These are phyloP conservation scores for Allomyces arbusculus DNA, from an alignment of 192 early-diverging fungal genomes.

Conservation along the genomic window DNA sequence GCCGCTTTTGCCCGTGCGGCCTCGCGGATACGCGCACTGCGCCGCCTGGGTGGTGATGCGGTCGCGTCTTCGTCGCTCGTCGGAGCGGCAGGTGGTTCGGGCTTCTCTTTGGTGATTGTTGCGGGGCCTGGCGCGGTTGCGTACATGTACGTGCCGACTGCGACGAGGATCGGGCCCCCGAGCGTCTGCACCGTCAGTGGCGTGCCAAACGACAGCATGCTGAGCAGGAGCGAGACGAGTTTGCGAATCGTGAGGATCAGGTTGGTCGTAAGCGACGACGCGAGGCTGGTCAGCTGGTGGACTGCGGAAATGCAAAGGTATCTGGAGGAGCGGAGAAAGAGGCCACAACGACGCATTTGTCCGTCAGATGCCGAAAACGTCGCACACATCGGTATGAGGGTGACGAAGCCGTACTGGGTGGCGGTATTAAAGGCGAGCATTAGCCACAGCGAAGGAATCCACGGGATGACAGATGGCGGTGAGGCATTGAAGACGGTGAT, in stretches of 20 bases:
- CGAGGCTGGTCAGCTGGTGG: slow-evolving; percentile 52
- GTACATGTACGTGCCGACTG: slow-evolving; percentile 63
- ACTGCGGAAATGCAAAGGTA: slow-evolving; percentile 77
- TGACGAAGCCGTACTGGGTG: slow-evolving; percentile 43
- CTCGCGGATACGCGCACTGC: too few species aligned
- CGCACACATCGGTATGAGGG: neutral
- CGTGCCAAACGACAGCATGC: slow-evolving; percentile 60
- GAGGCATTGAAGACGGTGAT: slow-evolving; percentile 34
- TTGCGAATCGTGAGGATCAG: slow-evolving; percentile 73
- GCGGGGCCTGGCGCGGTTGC: slow-evolving; percentile 3
- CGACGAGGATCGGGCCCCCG: slow-evolving; percentile 51
- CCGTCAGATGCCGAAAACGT: slow-evolving; percentile 1
- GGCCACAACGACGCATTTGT: neutral
- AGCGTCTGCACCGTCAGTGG: slow-evolving; percentile 39
- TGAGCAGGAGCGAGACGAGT: slow-evolving; percentile 58
- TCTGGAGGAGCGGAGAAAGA: slow-evolving; percentile 8
- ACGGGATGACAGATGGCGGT: slow-evolving; percentile 8
- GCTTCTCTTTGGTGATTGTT: too few species aligned
- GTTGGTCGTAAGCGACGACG: slow-evolving; percentile 62
- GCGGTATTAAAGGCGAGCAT: slow-evolving; percentile 46
- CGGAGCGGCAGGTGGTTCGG: too few species aligned
- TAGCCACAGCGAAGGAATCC: slow-evolving; percentile 46
- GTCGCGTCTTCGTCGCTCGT: too few species aligned
- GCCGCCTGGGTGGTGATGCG: too few species aligned
- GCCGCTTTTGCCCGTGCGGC: too few species aligned